Evolutionary conservation across 2,329 filamentous ascomycete species (phyloP).

Genomic region (Colletotrichum gloeosporioides): DNA sequence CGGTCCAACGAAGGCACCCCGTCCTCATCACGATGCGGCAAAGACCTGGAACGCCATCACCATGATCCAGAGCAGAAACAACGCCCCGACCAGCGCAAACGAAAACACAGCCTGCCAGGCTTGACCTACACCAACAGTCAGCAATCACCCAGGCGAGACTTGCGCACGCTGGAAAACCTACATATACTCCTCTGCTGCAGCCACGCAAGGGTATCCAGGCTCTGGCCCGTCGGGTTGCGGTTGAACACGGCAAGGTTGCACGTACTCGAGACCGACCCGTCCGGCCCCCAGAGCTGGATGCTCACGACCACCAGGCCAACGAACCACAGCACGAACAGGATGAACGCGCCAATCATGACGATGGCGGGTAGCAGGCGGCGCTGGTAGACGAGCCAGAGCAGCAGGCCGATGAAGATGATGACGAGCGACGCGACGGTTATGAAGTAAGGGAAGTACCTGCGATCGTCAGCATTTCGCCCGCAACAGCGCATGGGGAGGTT

Average conservation of each 20-base stretch:
- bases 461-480: background rate
- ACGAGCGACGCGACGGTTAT: slow-evolving; percentile 64
- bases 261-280: slow-evolving; percentile 61
- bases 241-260: slow-evolving; percentile 65
- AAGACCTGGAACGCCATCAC: slow-evolving; percentile 72
- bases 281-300: slow-evolving; percentile 68
- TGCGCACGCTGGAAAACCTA: slow-evolving; percentile 39
- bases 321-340: slow-evolving; percentile 72
- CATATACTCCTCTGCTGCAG: slow-evolving; percentile 69
- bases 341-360: slow-evolving; percentile 68
- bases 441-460: slow-evolving; percentile 72
- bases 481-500: background rate
- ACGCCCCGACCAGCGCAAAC: slow-evolving; percentile 62
- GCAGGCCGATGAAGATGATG: slow-evolving; percentile 69
- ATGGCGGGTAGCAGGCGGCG: slow-evolving; percentile 66
- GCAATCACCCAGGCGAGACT: background rate
- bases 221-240: slow-evolving; percentile 54
- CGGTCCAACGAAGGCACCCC: background rate
- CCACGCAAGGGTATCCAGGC: slow-evolving; percentile 64
- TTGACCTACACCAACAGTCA: slow-evolving; percentile 47
- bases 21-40: slow-evolving; percentile 28
- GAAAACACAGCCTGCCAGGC: slow-evolving; percentile 70
- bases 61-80: slow-evolving; percentile 73
- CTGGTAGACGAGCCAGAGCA: slow-evolving; percentile 67
- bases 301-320: slow-evolving; percentile 67